Base-by-base conservation (phyloP, 2,329 filamentous ascomycete species). In the Amphichorda felina region DNA sequence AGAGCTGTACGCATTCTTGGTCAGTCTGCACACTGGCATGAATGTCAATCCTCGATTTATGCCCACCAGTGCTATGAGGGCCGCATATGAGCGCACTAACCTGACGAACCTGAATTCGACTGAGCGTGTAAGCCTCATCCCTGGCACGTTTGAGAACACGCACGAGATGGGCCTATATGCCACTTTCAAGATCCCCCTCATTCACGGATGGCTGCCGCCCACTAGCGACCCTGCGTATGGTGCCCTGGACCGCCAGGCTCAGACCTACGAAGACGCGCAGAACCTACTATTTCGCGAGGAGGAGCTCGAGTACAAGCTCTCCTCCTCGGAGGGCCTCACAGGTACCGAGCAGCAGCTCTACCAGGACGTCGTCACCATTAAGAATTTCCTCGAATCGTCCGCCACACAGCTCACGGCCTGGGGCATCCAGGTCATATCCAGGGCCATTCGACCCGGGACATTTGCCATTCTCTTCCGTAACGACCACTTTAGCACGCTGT, bases 41-140 rank as follows among this genome's bases (percentile, higher is more conserved):
- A 98, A 96, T 49, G 89, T 96, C 38, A 98, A 98, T 44, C 91
- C 91, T 3, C 76, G 82, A 15, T 91, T 94, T 43, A 70, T 93
- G 7, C 70, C 84, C 2, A 68, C 64, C 0, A 51, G 59, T 7
- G 63, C 70, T 11, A 55, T 64, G 15, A 50, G 62, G 21, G 56
- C 48, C 37, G 63, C 66, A 2, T 65, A 68, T 31, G 68, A 65
- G 50, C 65, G 60, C 34, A 73, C 61, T 3, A 70, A 68, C 0
- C 59, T 74, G 24, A 67, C 64, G 2, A 64, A 75, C 42, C 47
- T 72, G 2, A 61, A 71, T 41, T 65, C 68, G 1, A 57, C 60
- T 0, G 63, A 71, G 33, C 59, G 67, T n/a, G 62, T 59, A 21
- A 58, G 61, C 7, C 42, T 56, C 16, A 64, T 72, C 5, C 71